Percentiles rank a stretch among this genome's conserved stretches.
phyloP scores from a whole-genome alignment of 768 basidiomycete genomes.

The Tylopilus balloui region DNA sequence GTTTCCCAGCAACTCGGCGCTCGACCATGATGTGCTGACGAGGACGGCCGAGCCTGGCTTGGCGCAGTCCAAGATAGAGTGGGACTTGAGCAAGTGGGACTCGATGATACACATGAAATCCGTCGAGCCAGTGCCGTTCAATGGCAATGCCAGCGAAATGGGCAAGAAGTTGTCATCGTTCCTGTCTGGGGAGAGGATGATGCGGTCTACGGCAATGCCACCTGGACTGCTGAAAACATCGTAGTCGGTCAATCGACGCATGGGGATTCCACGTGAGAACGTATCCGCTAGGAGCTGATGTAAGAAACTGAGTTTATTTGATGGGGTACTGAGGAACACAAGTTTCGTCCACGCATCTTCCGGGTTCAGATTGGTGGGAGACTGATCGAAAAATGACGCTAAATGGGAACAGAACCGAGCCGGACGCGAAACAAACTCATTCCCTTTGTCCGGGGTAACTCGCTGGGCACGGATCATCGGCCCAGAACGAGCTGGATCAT shows the following conservation, averaged over 20 bases:
- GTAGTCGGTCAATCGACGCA: constrained; percentile 62
- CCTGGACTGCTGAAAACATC: constrained; percentile 74
- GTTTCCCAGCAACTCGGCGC: constrained; percentile 67
- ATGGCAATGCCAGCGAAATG: constrained; percentile 51
- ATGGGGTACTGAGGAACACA: constrained; percentile 50
- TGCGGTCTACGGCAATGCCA: constrained; percentile 63
- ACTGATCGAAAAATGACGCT: constrained; percentile 19
- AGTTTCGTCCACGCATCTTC: constrained; percentile 36
- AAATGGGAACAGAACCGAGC: constrained; percentile 44
- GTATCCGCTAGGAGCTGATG: constrained; percentile 53
- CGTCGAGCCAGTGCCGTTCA: constrained; percentile 48
- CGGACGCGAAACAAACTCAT: constrained; percentile 44
- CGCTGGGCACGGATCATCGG: constrained; percentile 52
- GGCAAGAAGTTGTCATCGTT: constrained; percentile 42
- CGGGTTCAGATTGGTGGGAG: constrained; percentile 26
- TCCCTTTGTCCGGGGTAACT: constrained; percentile 52
- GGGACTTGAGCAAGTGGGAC: constrained; percentile 70
- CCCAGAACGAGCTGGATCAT: constrained; percentile 36
- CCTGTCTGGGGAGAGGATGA: constrained; percentile 56
- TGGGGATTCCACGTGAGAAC: constrained; percentile 47
- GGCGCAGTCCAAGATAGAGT: constrained; percentile 64
- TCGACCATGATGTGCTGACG: constrained; percentile 69
- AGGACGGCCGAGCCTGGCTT: constrained; percentile 68
- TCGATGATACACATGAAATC: constrained; percentile 79
- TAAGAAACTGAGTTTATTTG: constrained; percentile 42